Percentiles rank a stretch among this genome's conserved stretches.
phyloP scores from a whole-genome alignment of 169 alveolate genomes.

The Cytauxzoon felis region DNA sequence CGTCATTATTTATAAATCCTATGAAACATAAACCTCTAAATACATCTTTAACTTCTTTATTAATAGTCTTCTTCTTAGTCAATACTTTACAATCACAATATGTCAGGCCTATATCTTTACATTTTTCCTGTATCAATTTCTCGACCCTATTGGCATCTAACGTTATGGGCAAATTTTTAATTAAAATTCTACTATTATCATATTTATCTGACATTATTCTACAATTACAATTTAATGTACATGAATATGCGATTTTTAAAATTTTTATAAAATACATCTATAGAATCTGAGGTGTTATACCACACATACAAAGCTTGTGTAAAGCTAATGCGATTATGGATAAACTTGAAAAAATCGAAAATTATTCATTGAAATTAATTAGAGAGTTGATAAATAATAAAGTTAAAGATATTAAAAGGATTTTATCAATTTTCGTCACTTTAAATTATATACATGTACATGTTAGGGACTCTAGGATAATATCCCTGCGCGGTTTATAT shows the following conservation, averaged over 20 bases:
- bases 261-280: too few species aligned
- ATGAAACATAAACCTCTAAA: slow-evolving; percentile 84
- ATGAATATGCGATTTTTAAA: too few species aligned
- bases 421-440: background rate
- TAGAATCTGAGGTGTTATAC: too few species aligned
- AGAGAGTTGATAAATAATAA: background rate
- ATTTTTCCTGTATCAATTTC: slow-evolving; percentile 40
- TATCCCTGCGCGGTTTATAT: slow-evolving; percentile 61
- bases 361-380: background rate
- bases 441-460: background rate
- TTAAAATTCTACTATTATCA: slow-evolving; percentile 32
- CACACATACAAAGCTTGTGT: too few species aligned
- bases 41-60: slow-evolving; percentile 17
- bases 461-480: background rate
- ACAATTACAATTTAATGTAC: too few species aligned
- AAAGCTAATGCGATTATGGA: too few species aligned
- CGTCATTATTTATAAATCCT: slow-evolving; percentile 78
- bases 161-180: slow-evolving; percentile 52
- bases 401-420: background rate
- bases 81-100: slow-evolving; percentile 43
- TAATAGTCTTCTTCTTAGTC: slow-evolving; percentile 9
- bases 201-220: too few species aligned
- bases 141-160: slow-evolving; percentile 30
- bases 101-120: slow-evolving; percentile 41
- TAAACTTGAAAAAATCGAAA: background rate